A percentile compares a stretch with the other conserved stretches of the same genome.
Conservation (phyloP, 257 asterid genomes). For the Fraxinus americana region DNA sequence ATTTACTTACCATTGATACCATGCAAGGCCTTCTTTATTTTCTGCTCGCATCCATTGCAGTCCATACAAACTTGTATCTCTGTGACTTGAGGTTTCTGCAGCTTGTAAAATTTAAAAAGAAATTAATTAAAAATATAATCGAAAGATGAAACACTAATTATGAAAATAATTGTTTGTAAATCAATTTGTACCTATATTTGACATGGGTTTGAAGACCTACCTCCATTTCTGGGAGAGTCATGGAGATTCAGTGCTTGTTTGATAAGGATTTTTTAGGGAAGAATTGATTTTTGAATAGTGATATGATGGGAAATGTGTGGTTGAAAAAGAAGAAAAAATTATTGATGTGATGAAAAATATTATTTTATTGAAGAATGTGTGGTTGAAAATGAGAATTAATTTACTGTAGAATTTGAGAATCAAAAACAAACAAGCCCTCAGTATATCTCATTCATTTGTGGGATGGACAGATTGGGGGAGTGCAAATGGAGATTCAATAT, state of each 20-base stretch:
- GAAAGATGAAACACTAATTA: background rate
- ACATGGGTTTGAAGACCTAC: conserved; percentile 29
- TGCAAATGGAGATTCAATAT: conserved; percentile 55
- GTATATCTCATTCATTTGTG: too few species aligned
- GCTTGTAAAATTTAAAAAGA: background rate
- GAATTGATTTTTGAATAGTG: too few species aligned
- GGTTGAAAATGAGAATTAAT: too few species aligned
- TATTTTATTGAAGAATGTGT: too few species aligned
- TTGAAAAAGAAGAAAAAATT: too few species aligned
- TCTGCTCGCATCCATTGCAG: conserved; percentile 86
- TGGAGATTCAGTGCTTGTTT: too few species aligned
- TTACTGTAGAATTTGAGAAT: too few species aligned
- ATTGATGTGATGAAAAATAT: too few species aligned
- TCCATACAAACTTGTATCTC: conserved; percentile 86
- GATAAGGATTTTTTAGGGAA: too few species aligned
- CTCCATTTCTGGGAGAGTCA: conserved; percentile 54
- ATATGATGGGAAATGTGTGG: too few species aligned
- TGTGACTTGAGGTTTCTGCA: conserved; percentile 66
- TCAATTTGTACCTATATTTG: background rate
- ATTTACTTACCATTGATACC: conserved; percentile 60
- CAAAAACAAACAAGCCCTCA: too few species aligned
- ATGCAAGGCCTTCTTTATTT: conserved; percentile 74
- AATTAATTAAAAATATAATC: background rate
- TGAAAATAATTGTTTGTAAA: too few species aligned
- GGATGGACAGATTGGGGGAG: background rate